Conservation (phyloP, 768 basidiomycete species). For the Mycena rebaudengoi region DNA sequence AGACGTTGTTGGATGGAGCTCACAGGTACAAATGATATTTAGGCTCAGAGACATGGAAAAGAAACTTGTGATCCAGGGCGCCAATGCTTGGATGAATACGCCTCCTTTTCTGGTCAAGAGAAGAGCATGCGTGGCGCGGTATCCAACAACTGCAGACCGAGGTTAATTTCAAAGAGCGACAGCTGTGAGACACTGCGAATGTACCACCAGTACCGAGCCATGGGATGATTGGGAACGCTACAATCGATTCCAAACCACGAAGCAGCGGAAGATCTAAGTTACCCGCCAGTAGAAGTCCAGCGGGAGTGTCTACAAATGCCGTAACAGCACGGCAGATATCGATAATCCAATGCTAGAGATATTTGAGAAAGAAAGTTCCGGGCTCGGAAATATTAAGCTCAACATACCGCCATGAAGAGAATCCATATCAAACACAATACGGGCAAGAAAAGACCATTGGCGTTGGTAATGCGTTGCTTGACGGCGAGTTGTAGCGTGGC, state of each 20-base stretch:
- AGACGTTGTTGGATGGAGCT: not conserved
- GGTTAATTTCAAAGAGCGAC: not conserved
- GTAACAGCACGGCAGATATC: constrained; percentile 3
- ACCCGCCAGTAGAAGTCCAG: not conserved
- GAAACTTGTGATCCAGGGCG: not conserved
- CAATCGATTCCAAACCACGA: constrained; percentile 15
- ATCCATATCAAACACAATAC: constrained; percentile 3
- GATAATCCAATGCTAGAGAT: constrained; percentile 15
- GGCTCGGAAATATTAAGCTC: not conserved
- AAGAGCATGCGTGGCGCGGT: not conserved
- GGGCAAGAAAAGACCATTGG: not conserved
- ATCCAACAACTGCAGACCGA: not conserved
- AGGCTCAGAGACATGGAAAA: not conserved
- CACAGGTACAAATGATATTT: constrained; percentile 9
- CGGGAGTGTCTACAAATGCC: constrained; percentile 7
- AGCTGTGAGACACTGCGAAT: not conserved
- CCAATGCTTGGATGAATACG: not conserved
- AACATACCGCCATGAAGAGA: not conserved
- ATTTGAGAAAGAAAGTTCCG: not conserved
- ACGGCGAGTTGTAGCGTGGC: not conserved
- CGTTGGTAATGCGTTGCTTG: not conserved
- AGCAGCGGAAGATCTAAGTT: constrained; percentile 16
- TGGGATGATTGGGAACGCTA: not conserved
- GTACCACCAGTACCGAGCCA: constrained; percentile 6
- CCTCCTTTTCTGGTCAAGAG: not conserved